phyloP scores from a whole-genome alignment of 257 asterid species.

The Oldenlandia corymbosa region DNA sequence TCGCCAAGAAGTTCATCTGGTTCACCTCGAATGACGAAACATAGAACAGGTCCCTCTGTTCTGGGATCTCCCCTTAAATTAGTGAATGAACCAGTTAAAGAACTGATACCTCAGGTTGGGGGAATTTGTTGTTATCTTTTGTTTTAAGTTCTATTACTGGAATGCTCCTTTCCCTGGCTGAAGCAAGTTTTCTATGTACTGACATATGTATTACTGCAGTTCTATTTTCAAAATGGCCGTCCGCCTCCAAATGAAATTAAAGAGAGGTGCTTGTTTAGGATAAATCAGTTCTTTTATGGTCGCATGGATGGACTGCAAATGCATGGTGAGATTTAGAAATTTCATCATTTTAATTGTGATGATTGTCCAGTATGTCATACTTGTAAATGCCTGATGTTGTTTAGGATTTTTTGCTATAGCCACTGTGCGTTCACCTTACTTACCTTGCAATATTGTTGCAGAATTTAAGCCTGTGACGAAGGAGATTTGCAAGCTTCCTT shows the following conservation, averaged over 20 bases:
- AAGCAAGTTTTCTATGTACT: constrained; percentile 8
- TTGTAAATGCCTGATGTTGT: not conserved
- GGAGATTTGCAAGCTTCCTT: constrained; percentile 98
- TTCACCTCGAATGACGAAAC: constrained; percentile 87
- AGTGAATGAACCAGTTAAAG: constrained; percentile 81
- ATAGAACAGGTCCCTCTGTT: constrained; percentile 77
- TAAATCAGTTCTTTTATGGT: constrained; percentile 94
- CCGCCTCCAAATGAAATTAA: constrained; percentile 90
- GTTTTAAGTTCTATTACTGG: constrained; percentile 9
- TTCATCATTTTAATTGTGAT: not conserved
- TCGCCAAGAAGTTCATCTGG: constrained; percentile 98
- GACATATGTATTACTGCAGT: constrained; percentile 47
- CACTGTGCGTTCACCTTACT: constrained; percentile 4
- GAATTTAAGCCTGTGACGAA: constrained; percentile 90
- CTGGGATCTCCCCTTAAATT: constrained; percentile 82
- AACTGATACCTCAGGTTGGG: constrained; percentile 89
- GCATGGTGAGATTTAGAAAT: constrained; percentile 55
- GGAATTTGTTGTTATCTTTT: constrained; percentile 8
- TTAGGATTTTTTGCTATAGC: not conserved
- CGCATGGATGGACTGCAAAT: constrained; percentile 84
- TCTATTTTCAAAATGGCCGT: constrained; percentile 85
- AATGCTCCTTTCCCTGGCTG: not conserved
- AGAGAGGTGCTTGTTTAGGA: constrained; percentile 88
- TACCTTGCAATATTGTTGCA: constrained; percentile 33
- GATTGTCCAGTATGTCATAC: not conserved